Conservation (phyloP, 2,329 filamentous ascomycete species). For the Talaromyces verruculosus region DNA sequence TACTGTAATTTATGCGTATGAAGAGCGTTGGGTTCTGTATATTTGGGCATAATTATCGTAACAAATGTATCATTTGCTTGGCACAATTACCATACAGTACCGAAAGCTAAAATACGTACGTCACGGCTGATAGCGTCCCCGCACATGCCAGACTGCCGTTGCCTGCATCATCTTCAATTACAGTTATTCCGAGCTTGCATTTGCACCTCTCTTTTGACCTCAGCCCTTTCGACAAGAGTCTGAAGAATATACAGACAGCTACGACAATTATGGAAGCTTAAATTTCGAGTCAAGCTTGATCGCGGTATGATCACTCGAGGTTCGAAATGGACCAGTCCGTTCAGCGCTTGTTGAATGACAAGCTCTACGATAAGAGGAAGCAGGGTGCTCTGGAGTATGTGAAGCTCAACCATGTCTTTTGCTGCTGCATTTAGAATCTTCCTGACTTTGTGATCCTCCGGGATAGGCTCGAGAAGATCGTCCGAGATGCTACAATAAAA, state of each 20-base stretch:
- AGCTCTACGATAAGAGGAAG: slow-evolving; percentile 98
- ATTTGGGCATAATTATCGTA: background rate
- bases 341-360: slow-evolving; percentile 90
- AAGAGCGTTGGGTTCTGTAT: background rate
- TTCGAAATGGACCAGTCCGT: slow-evolving; percentile 78
- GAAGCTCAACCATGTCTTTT: background rate
- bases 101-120: slow-evolving; percentile 16
- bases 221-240: background rate
- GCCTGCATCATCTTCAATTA: background rate
- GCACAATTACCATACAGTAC: slow-evolving; percentile 13
- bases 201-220: background rate
- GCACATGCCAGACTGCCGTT: slow-evolving; percentile 7
- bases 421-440: background rate
- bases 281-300: background rate
- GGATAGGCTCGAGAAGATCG: slow-evolving; percentile 78
- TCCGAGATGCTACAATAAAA: slow-evolving; percentile 75
- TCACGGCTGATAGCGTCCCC: slow-evolving; percentile 19
- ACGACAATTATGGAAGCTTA: slow-evolving; percentile 6
- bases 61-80: background rate
- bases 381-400: slow-evolving; percentile 87
- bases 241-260: background rate
- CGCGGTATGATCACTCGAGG: slow-evolving; percentile 13
- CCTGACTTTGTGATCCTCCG: slow-evolving; percentile 7
- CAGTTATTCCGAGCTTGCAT: background rate
- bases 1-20: background rate